Base-by-base conservation (phyloP, 768 basidiomycete species). In the Coprinellus aureogranulatus region DNA sequence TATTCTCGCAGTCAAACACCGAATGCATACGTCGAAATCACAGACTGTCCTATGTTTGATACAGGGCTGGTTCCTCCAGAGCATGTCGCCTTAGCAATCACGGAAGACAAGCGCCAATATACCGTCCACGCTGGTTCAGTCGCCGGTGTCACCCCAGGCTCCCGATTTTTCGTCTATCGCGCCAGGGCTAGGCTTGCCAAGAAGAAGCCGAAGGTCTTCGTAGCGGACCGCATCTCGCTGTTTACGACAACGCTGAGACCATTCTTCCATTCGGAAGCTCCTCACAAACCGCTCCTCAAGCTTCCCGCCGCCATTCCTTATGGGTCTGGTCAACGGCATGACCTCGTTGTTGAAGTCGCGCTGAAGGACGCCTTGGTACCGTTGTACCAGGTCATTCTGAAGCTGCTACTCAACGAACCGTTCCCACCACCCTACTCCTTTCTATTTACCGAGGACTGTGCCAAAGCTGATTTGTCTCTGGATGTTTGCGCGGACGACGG, bases 91-190 rank as follows among this genome's bases (percentile, higher is more conserved):
- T 27, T 23, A 28, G 9, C 16, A 14, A 39, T 44, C 34, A 28
- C 34, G 20, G 22, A 25, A 23, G 44, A 37, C 6, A 55, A 44
- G 20, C 41, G 31, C 1, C 28, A 44, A 42, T 63, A 63, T n/a
- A 26, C 47, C 31, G 49, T 64, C 8, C 49, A 58, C 22, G 61
- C 58, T 18, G 63, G 63, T 23, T 44, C 59, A 1, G 61, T 61
- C 16, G 50, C 60, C 27, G 63, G 61, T 18, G 47, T 64, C 14
- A 57, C 59, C 4, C 18, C 37, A n/a, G 61, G 61, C 4, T 51
- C 63, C 2, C 50, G 60, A 18, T 64, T 64, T 47, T 45, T 47
- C 5, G 27, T 64, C 2, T 62, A 64, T 49, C 48, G 47, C 3
- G 56, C 53, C 31, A 31, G 40, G 26, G 8, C 53, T 30, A 51